Evolutionary conservation across 169 alveolate genomes (phyloP), one percentile per base, ranked within the genome.

Genomic region (Plasmodium malariae): DNA sequence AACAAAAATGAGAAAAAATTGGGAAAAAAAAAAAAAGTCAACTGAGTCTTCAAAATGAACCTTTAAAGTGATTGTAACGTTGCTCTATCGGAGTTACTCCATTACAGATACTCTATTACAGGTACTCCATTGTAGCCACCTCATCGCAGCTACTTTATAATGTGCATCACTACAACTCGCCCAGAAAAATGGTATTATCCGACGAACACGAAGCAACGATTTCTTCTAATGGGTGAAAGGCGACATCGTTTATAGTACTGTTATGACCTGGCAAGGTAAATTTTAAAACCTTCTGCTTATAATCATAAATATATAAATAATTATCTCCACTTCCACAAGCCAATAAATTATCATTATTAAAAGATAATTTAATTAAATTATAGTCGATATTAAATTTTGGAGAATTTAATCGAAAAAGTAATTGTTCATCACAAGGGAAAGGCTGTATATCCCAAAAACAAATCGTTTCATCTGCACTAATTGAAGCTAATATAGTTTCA

Each of bases 371-470:
- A 40, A 95, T 90, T 43, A 95, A 85, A 48, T 94, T 93, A 88
- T 94, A 93, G 72, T 95, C 97, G n/a, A 87, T 74, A 32, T 95
- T 93, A 90, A 93, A 97, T 93, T 88, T 87, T 43, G 78, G 55
- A 21, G 45, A 45, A 45, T 54, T 57, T 14, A 55, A 73, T 5
- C 37, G 67, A 26, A 78, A 55, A 19, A 59, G 70, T 32, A 54
- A 45, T 49, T 65, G 40, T 6, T 74, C 72, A 30, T 74, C 71
- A 74, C 87, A 73, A 12, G 85, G 48, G 55, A 68, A 95, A 14
- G 96, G 97, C 67, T 92, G 96, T 5, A 95, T 92, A 78, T 95
- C 96, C 97, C 97, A 95, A 11, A 95, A 70, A n/a, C 78, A 71
- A 17, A 95, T 78, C 2, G 95, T 83, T 14, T 95, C 94, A 49